Evolutionary conservation across 345 rosid species (phyloP).

Genomic region (Eutrema japonicum): DNA sequence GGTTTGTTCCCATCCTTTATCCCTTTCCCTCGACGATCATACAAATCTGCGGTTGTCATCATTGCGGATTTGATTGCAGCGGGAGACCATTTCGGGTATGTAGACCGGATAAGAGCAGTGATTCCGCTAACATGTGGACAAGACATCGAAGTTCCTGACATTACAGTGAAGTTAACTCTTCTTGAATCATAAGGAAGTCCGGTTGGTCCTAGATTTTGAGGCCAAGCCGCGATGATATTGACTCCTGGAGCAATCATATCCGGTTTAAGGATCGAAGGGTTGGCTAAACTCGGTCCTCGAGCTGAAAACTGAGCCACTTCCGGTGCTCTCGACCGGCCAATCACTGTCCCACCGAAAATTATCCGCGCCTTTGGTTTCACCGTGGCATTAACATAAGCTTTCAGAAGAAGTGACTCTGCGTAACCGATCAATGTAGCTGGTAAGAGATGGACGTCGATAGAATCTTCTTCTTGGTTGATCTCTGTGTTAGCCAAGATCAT

Average conservation of each 20-base stretch:
- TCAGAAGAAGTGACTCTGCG: conserved; percentile 58
- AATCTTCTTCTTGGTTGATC: conserved; percentile 80
- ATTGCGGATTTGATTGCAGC: conserved; percentile 90
- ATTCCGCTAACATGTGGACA: conserved; percentile 95
- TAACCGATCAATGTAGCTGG: conserved; percentile 77
- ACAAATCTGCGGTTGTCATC: conserved; percentile 80
- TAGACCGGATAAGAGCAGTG: conserved; percentile 69
- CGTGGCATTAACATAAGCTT: conserved; percentile 74
- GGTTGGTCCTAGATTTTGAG: conserved; percentile 84
- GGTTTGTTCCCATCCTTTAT: conserved; percentile 72
- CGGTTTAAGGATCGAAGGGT: conserved; percentile 82
- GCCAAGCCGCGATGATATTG: conserved; percentile 98
- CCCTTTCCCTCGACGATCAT: conserved; percentile 67
- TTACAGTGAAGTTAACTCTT: conserved; percentile 86
- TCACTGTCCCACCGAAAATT: conserved; percentile 66
- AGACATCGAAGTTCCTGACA: conserved; percentile 99
- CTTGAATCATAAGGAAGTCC: conserved; percentile 81
- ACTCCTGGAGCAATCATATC: conserved; percentile 94
- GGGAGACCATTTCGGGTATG: conserved; percentile 80
- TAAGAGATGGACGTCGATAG: conserved; percentile 82
- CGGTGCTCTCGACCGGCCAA: conserved; percentile 75
- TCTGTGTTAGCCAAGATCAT: conserved; percentile 84
- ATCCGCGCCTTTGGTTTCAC: conserved; percentile 64
- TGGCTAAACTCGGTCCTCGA: conserved; percentile 83
- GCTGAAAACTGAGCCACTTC: conserved; percentile 86